Conservation (phyloP, 2,329 filamentous ascomycete species). For the Pseudocercospora cruenta region DNA sequence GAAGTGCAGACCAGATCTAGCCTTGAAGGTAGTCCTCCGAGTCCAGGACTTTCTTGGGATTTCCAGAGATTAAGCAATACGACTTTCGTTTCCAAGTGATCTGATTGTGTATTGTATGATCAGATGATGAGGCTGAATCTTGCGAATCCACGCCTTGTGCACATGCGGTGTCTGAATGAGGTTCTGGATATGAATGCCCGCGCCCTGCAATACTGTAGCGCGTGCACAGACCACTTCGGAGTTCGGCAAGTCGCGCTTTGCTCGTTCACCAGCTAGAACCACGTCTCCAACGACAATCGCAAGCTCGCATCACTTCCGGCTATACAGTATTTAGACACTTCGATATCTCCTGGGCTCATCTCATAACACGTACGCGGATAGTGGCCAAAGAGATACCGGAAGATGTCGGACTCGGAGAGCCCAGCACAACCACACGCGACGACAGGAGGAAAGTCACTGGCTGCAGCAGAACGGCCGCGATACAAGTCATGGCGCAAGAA, state of each 20-base stretch:
- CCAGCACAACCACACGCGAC: conserved; percentile 22
- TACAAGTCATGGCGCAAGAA: conserved; percentile 67
- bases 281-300: conserved; percentile 6
- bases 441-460: conserved; percentile 31
- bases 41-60: no score
- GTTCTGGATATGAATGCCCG: background rate
- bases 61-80: no score
- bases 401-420: conserved; percentile 40
- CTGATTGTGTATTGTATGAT: background rate
- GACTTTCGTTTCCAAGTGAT: no score
- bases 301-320: background rate
- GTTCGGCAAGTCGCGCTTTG: background rate
- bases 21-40: background rate
- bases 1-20: background rate
- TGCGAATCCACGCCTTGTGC: background rate
- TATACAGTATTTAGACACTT: background rate
- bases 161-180: background rate
- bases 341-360: background rate
- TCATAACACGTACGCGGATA: background rate
- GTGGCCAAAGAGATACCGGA: background rate
- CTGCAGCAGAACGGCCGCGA: conserved; percentile 27
- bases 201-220: background rate
- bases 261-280: background rate
- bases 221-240: background rate
- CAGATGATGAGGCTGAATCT: no score